Percentiles rank a stretch among this genome's conserved stretches.
phyloP scores from a whole-genome alignment of 78 protist genomes.

The Diacronema lutheri region DNA sequence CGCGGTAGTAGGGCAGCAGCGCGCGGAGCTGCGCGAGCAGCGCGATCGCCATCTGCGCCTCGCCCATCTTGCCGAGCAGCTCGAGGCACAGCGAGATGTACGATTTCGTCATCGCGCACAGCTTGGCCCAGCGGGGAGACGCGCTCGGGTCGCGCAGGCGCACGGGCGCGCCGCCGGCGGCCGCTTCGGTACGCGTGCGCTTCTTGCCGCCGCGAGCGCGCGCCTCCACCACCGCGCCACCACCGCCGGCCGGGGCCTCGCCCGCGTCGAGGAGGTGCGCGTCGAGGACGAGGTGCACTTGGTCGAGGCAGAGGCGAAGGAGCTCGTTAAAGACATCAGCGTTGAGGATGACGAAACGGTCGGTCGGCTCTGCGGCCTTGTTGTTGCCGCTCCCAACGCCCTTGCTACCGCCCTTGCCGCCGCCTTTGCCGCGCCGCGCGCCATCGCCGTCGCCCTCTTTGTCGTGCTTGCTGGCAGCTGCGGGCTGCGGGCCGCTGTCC shows the following conservation, averaged over 20 bases:
- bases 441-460: no score
- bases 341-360: slow-evolving; percentile 34
- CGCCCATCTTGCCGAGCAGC: neutral
- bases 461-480: no score
- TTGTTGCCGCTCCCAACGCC: no score
- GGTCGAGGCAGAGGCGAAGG: slow-evolving; percentile 31
- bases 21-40: neutral
- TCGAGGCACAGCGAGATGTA: neutral
- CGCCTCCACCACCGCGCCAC: neutral
- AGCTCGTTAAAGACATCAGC: slow-evolving; percentile 34
- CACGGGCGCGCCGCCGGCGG: no score
- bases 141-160: neutral
- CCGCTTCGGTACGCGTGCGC: no score
- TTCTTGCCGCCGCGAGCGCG: no score
- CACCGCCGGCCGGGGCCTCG: neutral
- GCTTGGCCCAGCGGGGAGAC: neutral
- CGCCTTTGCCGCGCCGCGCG: no score
- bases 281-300: slow-evolving; percentile 31
- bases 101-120: neutral
- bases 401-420: no score
- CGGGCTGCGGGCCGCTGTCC: slow-evolving; percentile 6
- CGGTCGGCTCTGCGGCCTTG: neutral
- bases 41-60: neutral
- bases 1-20: neutral
- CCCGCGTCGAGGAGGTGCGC: neutral